phyloP scores from a whole-genome alignment of 108 stramenopile species.

The Ochromonas danica region DNA sequence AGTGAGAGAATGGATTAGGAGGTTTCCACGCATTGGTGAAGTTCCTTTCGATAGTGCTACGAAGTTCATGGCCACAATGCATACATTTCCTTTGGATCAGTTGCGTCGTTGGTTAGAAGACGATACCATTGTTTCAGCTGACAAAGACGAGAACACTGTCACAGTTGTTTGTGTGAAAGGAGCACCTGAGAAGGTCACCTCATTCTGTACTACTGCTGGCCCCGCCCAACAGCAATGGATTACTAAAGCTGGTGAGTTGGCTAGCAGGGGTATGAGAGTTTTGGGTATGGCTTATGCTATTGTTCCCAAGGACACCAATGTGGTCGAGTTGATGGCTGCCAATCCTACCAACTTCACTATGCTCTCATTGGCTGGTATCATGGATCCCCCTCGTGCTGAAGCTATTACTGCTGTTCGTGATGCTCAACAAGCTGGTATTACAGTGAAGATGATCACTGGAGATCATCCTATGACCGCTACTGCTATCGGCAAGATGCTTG shows the following conservation, averaged over 20 bases:
- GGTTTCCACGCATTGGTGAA: background rate
- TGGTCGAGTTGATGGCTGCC: background rate
- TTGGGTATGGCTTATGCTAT: conserved; percentile 19
- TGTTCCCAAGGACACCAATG: background rate
- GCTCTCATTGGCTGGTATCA: conserved; percentile 46
- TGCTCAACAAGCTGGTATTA: conserved; percentile 85
- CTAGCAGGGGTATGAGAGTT: conserved; percentile 1
- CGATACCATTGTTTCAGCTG: background rate
- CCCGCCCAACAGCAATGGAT: background rate
- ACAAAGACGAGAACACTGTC: background rate
- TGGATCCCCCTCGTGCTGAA: conserved; percentile 69
- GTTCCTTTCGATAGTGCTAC: conserved; percentile 8
- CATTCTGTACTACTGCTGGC: background rate
- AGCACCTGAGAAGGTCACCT: conserved; percentile 6
- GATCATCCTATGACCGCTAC: conserved; percentile 87
- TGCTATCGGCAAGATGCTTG: conserved; percentile 68
- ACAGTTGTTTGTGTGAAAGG: background rate
- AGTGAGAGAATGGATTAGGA: background rate
- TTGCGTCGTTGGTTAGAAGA: background rate
- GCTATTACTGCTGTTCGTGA: conserved; percentile 80
- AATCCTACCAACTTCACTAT: background rate
- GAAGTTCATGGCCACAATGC: background rate
- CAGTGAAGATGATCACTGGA: conserved; percentile 95
- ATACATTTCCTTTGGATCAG: background rate
- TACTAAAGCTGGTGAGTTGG: background rate